Evolutionary conservation across 352 stramenopile species (phyloP).

Genomic region (Phytopythium vexans): DNA sequence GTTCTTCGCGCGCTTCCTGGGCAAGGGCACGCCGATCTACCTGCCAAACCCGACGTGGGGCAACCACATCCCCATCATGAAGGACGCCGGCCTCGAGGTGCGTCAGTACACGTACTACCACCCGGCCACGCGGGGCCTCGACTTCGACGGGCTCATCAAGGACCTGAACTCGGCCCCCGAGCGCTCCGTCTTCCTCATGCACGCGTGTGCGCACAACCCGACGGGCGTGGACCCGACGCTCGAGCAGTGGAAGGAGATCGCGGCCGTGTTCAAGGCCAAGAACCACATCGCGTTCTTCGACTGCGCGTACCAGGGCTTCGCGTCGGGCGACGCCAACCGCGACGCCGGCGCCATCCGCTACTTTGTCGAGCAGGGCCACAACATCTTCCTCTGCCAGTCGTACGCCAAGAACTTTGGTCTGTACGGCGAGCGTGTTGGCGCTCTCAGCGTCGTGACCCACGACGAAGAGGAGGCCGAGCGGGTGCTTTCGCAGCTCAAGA

Average conservation of each 20-base stretch:
- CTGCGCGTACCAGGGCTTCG: constrained; percentile 99
- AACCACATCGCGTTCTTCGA: constrained; percentile 99
- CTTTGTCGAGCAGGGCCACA: constrained; percentile 98
- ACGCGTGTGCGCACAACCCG: constrained; percentile 99
- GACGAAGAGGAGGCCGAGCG: constrained; percentile 94
- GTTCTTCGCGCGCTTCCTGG: constrained; percentile 91
- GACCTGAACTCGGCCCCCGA: constrained; percentile 94
- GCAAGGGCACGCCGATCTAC: constrained; percentile 92
- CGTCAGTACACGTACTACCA: constrained; percentile 86
- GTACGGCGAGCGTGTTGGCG: constrained; percentile 98
- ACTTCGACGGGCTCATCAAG: constrained; percentile 93
- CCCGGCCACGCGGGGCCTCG: constrained; percentile 79
- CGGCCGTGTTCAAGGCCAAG: constrained; percentile 93
- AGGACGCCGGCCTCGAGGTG: constrained; percentile 81
- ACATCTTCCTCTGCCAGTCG: constrained; percentile 96
- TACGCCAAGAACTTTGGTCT: constrained; percentile 99
- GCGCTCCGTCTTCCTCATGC: constrained; percentile 96
- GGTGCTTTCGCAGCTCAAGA: constrained; percentile 98
- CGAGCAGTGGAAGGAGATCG: constrained; percentile 98
- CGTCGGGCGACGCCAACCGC: constrained; percentile 93
- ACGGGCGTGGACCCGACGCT: constrained; percentile 97
- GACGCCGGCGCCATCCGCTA: constrained; percentile 95
- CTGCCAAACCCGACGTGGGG: constrained; percentile 99
- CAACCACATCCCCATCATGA: constrained; percentile 97
- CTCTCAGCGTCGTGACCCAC: constrained; percentile 93